Conservation (phyloP, 257 asterid species). For the Linderniella brevidens region DNA sequence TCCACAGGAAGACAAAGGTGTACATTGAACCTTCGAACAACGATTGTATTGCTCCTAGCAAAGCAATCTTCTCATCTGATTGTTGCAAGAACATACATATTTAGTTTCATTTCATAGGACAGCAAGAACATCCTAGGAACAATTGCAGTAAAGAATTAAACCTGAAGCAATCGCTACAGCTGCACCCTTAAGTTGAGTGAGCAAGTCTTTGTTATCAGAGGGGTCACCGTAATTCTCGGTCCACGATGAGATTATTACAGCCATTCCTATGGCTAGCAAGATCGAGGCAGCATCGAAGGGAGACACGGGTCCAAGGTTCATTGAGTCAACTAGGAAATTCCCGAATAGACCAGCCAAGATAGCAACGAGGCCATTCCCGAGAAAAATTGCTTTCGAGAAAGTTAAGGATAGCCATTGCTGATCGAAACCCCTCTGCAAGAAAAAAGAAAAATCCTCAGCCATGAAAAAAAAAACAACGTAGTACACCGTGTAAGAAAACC, state of each 20-base stretch:
- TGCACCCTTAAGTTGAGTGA: conserved; percentile 76
- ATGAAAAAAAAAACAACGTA: not conserved
- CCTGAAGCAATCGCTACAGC: conserved; percentile 94
- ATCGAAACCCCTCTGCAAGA: conserved; percentile 87
- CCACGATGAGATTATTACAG: conserved; percentile 79
- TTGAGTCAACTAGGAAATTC: conserved; percentile 59
- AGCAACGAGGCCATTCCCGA: conserved; percentile 92
- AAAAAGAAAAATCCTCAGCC: not conserved
- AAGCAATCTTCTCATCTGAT: conserved; percentile 87
- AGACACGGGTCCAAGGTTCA: conserved; percentile 81
- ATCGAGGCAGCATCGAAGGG: conserved; percentile 93
- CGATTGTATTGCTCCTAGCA: conserved; percentile 93
- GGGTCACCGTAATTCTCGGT: conserved; percentile 75
- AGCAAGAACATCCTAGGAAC: no score
- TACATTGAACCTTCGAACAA: conserved; percentile 96
- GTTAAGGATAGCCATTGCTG: conserved; percentile 90
- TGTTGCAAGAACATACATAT: not conserved
- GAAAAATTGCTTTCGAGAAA: conserved; percentile 87
- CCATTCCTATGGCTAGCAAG: conserved; percentile 85
- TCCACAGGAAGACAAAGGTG: conserved; percentile 91
- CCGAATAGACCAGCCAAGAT: conserved; percentile 76
- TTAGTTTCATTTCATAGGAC: not conserved
- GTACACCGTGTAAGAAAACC: conserved; percentile 1
- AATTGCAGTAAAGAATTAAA: no score
- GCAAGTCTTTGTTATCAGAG: conserved; percentile 78